Conservation (phyloP, 768 basidiomycete species). For the Trametes cubensis region DNA sequence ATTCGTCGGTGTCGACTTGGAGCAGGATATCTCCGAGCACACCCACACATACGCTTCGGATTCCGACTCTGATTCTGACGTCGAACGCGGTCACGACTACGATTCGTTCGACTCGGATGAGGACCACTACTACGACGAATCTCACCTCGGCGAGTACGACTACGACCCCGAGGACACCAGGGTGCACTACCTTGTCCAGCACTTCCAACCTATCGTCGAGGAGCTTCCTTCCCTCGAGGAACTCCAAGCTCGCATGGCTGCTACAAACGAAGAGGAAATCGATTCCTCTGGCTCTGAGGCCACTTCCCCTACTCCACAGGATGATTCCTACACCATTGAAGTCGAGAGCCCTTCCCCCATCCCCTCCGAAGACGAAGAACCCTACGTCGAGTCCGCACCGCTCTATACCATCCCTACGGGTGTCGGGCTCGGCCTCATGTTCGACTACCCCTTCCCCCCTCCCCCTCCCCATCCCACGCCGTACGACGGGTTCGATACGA, state of each 20-base stretch:
- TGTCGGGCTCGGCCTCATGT: background rate
- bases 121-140: background rate
- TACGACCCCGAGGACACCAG: background rate
- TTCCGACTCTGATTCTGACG: background rate
- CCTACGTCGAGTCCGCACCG: no score
- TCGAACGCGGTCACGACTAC: background rate
- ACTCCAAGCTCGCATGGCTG: background rate
- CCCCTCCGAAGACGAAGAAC: background rate
- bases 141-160: background rate
- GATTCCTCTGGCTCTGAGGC: background rate
- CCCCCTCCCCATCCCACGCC: background rate
- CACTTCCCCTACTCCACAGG: background rate
- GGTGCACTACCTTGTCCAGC: conserved; percentile 3
- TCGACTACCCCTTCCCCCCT: background rate
- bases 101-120: background rate
- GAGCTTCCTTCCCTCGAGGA: conserved; percentile 3
- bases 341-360: background rate
- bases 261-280: background rate
- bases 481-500: conserved; percentile 17
- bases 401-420: background rate
- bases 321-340: background rate
- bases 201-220: background rate
- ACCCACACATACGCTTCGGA: background rate
- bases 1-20: background rate
- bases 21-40: conserved; percentile 1